phyloP scores from a whole-genome alignment of 345 rosid species.

The Populus pruinosa region DNA sequence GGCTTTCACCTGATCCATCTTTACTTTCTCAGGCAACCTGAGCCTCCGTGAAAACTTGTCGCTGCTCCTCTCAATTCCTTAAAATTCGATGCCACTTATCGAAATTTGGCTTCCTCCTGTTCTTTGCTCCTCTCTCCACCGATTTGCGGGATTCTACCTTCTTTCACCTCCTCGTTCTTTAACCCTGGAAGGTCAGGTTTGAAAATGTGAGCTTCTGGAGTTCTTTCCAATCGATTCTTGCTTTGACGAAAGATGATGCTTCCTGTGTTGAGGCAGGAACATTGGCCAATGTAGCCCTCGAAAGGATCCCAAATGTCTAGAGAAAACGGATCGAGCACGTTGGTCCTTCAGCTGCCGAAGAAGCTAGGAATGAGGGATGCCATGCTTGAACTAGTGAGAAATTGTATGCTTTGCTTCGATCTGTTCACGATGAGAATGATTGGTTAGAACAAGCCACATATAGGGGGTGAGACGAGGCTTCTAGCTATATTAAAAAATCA shows the following conservation, averaged over 20 bases:
- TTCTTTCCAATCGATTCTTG: constrained; percentile 30
- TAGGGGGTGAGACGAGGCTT: constrained; percentile 15
- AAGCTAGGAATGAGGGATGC: constrained; percentile 25
- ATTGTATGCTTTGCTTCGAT: too few species aligned
- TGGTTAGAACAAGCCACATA: neutral
- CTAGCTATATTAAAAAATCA: neutral
- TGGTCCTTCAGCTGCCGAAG: constrained; percentile 17
- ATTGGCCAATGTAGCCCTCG: neutral
- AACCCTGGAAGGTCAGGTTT: constrained; percentile 22
- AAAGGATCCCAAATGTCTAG: constrained; percentile 20
- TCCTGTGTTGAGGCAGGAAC: neutral
- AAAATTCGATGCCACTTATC: constrained; percentile 16
- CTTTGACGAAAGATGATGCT: constrained; percentile 9
- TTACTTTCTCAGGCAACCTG: constrained; percentile 22
- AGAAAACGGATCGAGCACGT: constrained; percentile 18
- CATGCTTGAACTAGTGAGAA: neutral
- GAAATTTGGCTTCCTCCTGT: constrained; percentile 16
- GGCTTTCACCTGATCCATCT: constrained; percentile 25
- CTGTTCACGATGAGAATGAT: neutral
- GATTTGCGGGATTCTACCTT: constrained; percentile 24
- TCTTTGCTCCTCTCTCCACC: constrained; percentile 27
- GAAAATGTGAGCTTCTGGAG: constrained; percentile 27
- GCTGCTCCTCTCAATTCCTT: constrained; percentile 14
- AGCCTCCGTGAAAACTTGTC: constrained; percentile 15
- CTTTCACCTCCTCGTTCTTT: constrained; percentile 27